Evolutionary conservation across 768 basidiomycete species (phyloP), one percentile per base, ranked within the genome.

Genomic region (Rhodosporidiobolus sp.): DNA sequence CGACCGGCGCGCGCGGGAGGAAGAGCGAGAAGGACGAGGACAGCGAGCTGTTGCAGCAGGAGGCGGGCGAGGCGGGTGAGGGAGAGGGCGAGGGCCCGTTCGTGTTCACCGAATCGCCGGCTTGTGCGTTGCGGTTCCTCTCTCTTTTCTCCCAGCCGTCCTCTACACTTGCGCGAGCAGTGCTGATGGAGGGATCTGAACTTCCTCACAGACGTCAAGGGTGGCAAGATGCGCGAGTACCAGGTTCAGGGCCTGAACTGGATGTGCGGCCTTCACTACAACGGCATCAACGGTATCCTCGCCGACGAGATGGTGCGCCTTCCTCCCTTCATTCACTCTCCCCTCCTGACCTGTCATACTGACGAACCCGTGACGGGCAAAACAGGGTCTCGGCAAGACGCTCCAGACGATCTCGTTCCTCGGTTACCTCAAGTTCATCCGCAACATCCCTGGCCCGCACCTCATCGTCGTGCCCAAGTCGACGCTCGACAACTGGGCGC

Each of bases 11-110:
- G 35, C 89, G 94, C 17, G 92, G 94, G 79, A 87, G 95, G 65
- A 96, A 94, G 81, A 94, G 92, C 0, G 96, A 99, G 81, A 96
- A 96, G 82, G 96, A 99, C 79, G 96, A 98, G 80, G 96, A 98
- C 65, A 94, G 95, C 74, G 95, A 99, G 82, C 78, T 99, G 78
- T 81, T 98, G 58, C 90, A 89, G 12, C 91, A 92, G 76, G 67
- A 65, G 45, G 70, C 66, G n/a, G 73, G 63, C 34, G 76, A 73
- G 10, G 84, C 88, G 49, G 90, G 87, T 26, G 87, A 86, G 16
- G 89, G 88, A 68, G 91, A 91, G 5, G 88, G 89, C 74, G 93
- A 96, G 77, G 90, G 94, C 72, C 91, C 94, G 0, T 92, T 88
- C 75, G 92, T 97, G 8, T 99, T 98, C 70, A 94, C 97, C 78